Conservation (phyloP, 768 basidiomycete genomes). For the Ramaria sp. region DNA sequence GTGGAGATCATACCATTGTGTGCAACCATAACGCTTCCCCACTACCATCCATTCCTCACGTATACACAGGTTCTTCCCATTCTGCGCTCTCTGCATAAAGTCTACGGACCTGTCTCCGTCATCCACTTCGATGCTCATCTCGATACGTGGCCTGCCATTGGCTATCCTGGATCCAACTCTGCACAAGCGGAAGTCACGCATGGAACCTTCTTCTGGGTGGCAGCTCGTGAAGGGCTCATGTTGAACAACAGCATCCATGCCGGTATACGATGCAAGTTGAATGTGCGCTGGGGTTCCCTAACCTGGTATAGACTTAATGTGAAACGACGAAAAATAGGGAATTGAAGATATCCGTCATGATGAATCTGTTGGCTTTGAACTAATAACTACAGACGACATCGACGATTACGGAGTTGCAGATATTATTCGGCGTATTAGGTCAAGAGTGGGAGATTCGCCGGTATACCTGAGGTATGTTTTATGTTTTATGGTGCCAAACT, state of each 20-base stretch:
- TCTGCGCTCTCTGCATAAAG: conserved; percentile 62
- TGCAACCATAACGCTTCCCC: background rate
- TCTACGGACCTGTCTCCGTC: conserved; percentile 74
- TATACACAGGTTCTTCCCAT: conserved; percentile 57
- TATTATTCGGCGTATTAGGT: conserved; percentile 60
- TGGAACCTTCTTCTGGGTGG: conserved; percentile 79
- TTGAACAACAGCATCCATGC: conserved; percentile 69
- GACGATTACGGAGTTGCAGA: conserved; percentile 66
- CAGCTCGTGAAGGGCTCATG: conserved; percentile 69
- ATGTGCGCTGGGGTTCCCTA: conserved; percentile 22
- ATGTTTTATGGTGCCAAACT: background rate
- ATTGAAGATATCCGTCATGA: conserved; percentile 57
- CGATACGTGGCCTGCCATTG: conserved; percentile 19
- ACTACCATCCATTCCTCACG: background rate
- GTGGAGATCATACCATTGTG: conserved; percentile 85
- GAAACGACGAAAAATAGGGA: conserved; percentile 32
- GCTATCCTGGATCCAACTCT: conserved; percentile 28
- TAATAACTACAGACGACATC: conserved; percentile 74
- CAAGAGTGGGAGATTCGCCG: conserved; percentile 60
- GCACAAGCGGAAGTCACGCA: conserved; percentile 66
- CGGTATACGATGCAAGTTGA: conserved; percentile 72
- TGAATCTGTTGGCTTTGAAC: conserved; percentile 59
- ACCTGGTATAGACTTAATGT: background rate
- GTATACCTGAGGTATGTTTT: conserved; percentile 53
- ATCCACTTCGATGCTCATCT: conserved; percentile 37